Evolutionary conservation across 2,329 filamentous ascomycete species (phyloP).

Genomic region (Paecilomyces fulvus): DNA sequence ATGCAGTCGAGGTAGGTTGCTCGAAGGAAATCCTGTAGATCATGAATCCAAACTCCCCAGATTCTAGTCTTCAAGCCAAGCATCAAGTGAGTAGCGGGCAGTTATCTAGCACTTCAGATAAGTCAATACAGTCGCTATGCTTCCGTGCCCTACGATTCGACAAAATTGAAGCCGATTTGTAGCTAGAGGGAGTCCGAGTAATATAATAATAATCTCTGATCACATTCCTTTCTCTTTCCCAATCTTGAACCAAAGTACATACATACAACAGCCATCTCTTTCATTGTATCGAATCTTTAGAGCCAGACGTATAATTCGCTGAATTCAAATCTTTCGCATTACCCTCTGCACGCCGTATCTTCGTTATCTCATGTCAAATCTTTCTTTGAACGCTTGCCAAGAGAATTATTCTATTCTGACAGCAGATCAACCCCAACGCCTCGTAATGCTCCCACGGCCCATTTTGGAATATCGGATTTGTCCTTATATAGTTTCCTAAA

Average conservation of each 20-base stretch:
- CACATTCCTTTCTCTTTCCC: not conserved
- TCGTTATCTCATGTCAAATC: not conserved
- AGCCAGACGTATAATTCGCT: not conserved
- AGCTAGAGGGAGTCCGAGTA: too few relatives aligned
- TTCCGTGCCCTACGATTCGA: too few relatives aligned
- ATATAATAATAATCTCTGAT: not conserved
- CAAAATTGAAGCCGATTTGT: too few relatives aligned
- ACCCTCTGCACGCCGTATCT: not conserved
- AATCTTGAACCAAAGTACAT: not conserved
- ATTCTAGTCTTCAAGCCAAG: too few relatives aligned
- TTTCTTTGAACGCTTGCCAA: not conserved
- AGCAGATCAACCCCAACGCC: slow-evolving; percentile 73
- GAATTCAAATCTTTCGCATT: not conserved
- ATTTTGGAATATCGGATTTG: slow-evolving; percentile 62
- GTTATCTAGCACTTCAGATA: too few relatives aligned
- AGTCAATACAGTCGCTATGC: too few relatives aligned
- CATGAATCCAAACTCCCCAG: too few relatives aligned
- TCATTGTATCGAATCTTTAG: not conserved
- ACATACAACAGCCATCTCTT: not conserved
- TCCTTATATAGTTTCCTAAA: slow-evolving; percentile 66
- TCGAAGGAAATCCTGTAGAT: too few relatives aligned
- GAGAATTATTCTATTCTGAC: slow-evolving; percentile 13
- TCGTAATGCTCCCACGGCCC: slow-evolving; percentile 73
- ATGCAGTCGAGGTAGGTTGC: too few relatives aligned
- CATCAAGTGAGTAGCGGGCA: too few relatives aligned